A percentile compares a stretch with the other conserved stretches of the same genome.
phyloP scores from a whole-genome alignment of 768 basidiomycete genomes.

The Multifurca ochricompacta region DNA sequence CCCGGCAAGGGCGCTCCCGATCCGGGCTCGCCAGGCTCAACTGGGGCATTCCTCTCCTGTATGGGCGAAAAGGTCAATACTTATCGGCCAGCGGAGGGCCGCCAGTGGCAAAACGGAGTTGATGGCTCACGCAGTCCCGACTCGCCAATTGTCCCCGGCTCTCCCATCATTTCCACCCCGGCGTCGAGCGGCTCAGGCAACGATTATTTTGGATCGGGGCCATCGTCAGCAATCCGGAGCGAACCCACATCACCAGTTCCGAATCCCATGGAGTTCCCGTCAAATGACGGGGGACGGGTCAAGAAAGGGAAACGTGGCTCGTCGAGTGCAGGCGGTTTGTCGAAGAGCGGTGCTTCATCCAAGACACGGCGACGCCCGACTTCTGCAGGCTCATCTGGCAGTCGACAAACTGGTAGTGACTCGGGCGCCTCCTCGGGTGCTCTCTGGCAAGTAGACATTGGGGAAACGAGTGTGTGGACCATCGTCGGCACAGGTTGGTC shows the following conservation, averaged over 20 bases:
- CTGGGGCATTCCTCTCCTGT: conserved; percentile 81
- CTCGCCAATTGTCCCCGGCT: conserved; percentile 48
- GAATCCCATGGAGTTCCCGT: conserved; percentile 57
- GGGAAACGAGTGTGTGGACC: conserved; percentile 92
- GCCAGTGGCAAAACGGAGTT: conserved; percentile 48
- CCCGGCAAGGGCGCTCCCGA: conserved; percentile 60
- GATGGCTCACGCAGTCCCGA: conserved; percentile 37
- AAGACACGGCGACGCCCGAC: conserved; percentile 65
- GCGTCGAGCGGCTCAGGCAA: conserved; percentile 39
- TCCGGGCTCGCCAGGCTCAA: conserved; percentile 67
- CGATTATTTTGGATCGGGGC: conserved; percentile 59
- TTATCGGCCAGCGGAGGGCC: conserved; percentile 75
- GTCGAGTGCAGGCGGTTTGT: conserved; percentile 57
- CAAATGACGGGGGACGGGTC: conserved; percentile 80
- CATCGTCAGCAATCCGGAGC: conserved; percentile 39
- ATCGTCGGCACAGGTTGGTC: conserved; percentile 80
- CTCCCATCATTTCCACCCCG: conserved; percentile 61
- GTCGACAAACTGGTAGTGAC: conserved; percentile 61
- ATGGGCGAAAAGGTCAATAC: conserved; percentile 93
- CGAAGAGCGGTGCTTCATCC: conserved; percentile 44
- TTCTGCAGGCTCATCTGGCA: conserved; percentile 44
- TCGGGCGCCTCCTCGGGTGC: conserved; percentile 67
- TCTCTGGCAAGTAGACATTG: conserved; percentile 85
- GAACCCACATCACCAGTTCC: conserved; percentile 53
- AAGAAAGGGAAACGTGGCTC: conserved; percentile 73